A percentile compares a stretch with the other conserved stretches of the same genome.
Conservation (phyloP, 768 basidiomycete genomes). For the Pulveroboletus sp. region DNA sequence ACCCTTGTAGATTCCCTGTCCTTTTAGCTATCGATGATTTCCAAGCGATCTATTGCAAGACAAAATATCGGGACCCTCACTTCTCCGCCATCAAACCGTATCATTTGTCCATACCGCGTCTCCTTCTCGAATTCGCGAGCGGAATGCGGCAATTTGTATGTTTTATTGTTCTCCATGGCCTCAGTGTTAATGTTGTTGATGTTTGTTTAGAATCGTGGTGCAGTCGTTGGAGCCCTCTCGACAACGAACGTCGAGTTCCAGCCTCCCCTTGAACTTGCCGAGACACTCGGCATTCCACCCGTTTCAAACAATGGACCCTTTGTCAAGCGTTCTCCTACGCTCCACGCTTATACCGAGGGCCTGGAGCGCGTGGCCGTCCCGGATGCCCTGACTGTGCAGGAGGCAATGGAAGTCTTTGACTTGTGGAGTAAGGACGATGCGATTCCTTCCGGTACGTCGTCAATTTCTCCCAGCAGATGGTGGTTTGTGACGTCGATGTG, state of each 20-base stretch:
- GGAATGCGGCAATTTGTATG: conserved; percentile 68
- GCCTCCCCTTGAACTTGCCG: conserved; percentile 60
- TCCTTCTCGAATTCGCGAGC: conserved; percentile 76
- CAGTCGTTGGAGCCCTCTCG: conserved; percentile 69
- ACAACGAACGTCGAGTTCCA: conserved; percentile 56
- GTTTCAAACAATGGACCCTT: conserved; percentile 51
- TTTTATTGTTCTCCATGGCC: conserved; percentile 9
- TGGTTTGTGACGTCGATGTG: neutral
- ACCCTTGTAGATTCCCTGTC: conserved; percentile 59
- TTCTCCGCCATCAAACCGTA: conserved; percentile 68
- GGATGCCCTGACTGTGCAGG: conserved; percentile 54
- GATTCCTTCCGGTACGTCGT: conserved; percentile 45
- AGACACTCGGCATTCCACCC: conserved; percentile 51
- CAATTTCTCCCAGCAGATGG: neutral
- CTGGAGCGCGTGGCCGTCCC: conserved; percentile 52
- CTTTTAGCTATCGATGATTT: conserved; percentile 86
- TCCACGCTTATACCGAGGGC: conserved; percentile 55
- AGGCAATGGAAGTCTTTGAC: conserved; percentile 75
- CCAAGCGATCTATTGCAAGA: conserved; percentile 71
- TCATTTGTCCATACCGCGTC: conserved; percentile 74
- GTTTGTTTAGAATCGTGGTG: conserved; percentile 56
- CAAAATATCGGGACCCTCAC: conserved; percentile 71
- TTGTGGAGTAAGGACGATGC: conserved; percentile 67
- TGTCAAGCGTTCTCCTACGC: conserved; percentile 46
- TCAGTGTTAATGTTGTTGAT: neutral